phyloP scores from a whole-genome alignment of 768 basidiomycete genomes.

The Leucocoprinus birnbaumii region DNA sequence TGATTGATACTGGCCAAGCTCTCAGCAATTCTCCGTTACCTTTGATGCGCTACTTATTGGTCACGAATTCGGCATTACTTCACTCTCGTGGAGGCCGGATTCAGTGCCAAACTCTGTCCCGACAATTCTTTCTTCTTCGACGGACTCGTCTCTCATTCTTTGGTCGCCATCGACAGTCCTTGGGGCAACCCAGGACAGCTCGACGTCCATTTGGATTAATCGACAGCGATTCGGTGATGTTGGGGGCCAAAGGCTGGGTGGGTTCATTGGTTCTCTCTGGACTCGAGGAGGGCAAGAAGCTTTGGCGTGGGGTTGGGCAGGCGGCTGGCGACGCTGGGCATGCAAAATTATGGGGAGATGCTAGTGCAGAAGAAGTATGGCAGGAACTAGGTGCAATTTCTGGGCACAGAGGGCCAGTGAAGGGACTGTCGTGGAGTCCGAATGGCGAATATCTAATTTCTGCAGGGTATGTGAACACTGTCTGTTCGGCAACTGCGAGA shows the following conservation, averaged over 20 bases:
- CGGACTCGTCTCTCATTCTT: slow-evolving; percentile 92
- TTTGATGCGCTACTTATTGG: slow-evolving; percentile 94
- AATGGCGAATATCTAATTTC: slow-evolving; percentile 84
- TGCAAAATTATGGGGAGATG: slow-evolving; percentile 25
- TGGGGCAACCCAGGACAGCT: slow-evolving; percentile 28
- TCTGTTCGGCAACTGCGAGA: not conserved
- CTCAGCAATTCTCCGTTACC: slow-evolving; percentile 67
- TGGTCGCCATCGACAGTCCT: slow-evolving; percentile 78
- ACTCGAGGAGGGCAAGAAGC: slow-evolving; percentile 56
- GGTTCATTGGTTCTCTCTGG: slow-evolving; percentile 93
- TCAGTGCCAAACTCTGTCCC: slow-evolving; percentile 23
- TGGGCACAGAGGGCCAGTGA: slow-evolving; percentile 84
- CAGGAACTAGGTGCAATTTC: slow-evolving; percentile 70
- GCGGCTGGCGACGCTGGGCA: slow-evolving; percentile 89
- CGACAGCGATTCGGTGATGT: slow-evolving; percentile 91
- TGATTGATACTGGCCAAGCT: slow-evolving; percentile 19
- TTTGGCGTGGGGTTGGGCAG: slow-evolving; percentile 91
- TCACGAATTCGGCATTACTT: slow-evolving; percentile 93
- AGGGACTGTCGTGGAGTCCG: slow-evolving; percentile 84
- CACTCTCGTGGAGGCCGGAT: slow-evolving; percentile 75
- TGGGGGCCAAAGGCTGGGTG: slow-evolving; percentile 86
- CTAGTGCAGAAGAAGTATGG: slow-evolving; percentile 55
- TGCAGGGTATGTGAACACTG: slow-evolving; percentile 54
- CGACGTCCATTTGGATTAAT: slow-evolving; percentile 84
- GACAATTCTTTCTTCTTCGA: slow-evolving; percentile 86